Conservation (phyloP, 1,139 yeast species). For the Scheffersomyces stambukii region DNA sequence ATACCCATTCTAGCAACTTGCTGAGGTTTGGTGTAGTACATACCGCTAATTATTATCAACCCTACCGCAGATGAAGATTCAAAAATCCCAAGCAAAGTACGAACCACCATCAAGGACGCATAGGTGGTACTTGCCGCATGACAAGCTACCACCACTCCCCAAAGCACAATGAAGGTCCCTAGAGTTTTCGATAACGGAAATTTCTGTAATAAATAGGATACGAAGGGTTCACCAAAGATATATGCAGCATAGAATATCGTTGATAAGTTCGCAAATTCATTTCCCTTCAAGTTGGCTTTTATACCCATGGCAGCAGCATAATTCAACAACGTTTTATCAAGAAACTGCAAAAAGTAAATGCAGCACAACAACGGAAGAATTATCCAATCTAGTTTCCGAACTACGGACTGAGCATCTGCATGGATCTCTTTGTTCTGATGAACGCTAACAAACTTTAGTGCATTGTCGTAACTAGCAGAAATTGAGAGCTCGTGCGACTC, state of each 20-base stretch:
- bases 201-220: constrained; percentile 32
- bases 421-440: constrained; percentile 3
- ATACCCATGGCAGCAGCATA: constrained; percentile 54
- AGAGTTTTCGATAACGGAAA: constrained; percentile 38
- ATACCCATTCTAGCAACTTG: constrained; percentile 33
- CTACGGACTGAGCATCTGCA: constrained; percentile 9
- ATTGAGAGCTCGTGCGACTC: not conserved
- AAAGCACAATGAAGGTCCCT: constrained; percentile 29
- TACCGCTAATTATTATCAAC: constrained; percentile 35
- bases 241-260: constrained; percentile 44
- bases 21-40: constrained; percentile 39
- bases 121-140: constrained; percentile 33
- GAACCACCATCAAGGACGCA: constrained; percentile 37
- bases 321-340: constrained; percentile 41
- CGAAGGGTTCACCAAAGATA: constrained; percentile 44
- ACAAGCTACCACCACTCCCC: constrained; percentile 39
- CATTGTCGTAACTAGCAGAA: constrained; percentile 9
- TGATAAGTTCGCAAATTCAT: constrained; percentile 39
- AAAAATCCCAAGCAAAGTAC: constrained; percentile 37
- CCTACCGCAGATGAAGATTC: constrained; percentile 47
- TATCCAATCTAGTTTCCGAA: constrained; percentile 24
- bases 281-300: constrained; percentile 25
- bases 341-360: constrained; percentile 40
- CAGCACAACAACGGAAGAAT: constrained; percentile 33
- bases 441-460: constrained; percentile 10